phyloP scores from a whole-genome alignment of 1,284 basidiomycete genomes.

The Cutaneotrichosporon spelunceum region DNA sequence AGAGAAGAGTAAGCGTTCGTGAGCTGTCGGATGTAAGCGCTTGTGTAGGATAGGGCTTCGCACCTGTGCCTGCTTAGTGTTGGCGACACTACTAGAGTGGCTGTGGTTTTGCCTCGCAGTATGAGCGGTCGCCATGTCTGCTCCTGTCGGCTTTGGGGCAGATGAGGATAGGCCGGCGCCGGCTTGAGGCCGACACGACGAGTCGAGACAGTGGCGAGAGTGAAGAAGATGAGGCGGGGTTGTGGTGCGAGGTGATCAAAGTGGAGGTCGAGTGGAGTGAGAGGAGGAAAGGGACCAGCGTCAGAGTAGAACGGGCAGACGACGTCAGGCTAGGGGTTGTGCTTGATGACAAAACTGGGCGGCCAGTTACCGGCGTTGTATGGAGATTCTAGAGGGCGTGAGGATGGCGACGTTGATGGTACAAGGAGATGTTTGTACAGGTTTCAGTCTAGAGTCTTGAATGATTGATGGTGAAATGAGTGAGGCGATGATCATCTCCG shows the following conservation, averaged over 20 bases:
- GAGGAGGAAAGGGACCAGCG: background rate
- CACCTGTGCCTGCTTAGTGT: conserved; percentile 43
- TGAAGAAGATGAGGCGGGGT: background rate
- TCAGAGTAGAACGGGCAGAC: background rate
- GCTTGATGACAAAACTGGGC: background rate
- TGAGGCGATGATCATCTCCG: background rate
- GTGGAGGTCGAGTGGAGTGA: background rate
- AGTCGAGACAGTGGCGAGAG: background rate
- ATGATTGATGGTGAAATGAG: background rate
- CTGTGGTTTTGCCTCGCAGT: conserved; percentile 22
- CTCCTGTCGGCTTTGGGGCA: background rate
- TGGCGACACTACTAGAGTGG: conserved; percentile 25
- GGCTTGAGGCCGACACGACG: background rate
- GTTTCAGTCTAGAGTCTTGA: too few relatives aligned
- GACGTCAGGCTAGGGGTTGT: background rate
- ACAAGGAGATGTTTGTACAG: background rate
- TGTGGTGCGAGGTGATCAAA: background rate
- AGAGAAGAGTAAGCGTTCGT: conserved; percentile 94
- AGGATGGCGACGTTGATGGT: background rate
- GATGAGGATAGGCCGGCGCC: conserved; percentile 4
- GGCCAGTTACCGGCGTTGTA: background rate
- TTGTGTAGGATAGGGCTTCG: background rate
- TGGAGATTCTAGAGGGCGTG: background rate
- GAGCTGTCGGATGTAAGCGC: conserved; percentile 56
- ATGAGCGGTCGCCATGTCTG: conserved; percentile 7